phyloP scores from a whole-genome alignment of 345 rosid species.

The Hirschfeldia incana region DNA sequence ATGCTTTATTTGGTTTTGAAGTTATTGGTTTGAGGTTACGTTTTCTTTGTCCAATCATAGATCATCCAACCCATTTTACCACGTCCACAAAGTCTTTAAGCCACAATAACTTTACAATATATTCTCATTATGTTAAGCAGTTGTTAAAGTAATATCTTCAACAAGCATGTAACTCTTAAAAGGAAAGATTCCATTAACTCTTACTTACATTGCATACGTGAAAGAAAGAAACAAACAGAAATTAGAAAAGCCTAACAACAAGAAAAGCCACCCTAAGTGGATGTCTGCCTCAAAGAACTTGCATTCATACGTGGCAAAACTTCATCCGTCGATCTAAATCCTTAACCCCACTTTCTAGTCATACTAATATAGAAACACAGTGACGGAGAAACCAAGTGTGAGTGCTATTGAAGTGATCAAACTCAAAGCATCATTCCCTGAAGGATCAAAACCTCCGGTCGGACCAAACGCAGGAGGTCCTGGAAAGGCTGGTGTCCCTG shows the following conservation, averaged over 20 bases:
- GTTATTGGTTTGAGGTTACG: not conserved
- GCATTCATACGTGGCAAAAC: constrained; percentile 29
- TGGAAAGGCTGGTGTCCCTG: constrained; percentile 25
- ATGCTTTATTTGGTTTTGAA: not conserved
- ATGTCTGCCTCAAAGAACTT: constrained; percentile 35
- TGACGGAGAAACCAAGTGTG: constrained; percentile 39
- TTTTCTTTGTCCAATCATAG: not conserved
- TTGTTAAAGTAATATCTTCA: not conserved
- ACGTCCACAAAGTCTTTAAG: not conserved
- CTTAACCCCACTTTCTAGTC: not conserved
- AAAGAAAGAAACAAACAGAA: not conserved
- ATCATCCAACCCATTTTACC: not conserved
- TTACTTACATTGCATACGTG: constrained; percentile 10
- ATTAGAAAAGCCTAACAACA: constrained; percentile 16
- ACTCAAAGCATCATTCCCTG: constrained; percentile 22
- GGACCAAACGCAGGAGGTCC: constrained; percentile 39
- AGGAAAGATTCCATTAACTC: constrained; percentile 10
- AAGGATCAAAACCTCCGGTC: constrained; percentile 23
- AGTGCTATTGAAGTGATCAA: constrained; percentile 25
- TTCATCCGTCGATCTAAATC: constrained; percentile 31
- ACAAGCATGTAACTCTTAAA: constrained; percentile 1
- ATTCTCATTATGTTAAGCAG: constrained; percentile 1
- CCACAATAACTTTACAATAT: not conserved
- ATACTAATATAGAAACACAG: constrained; percentile 12
- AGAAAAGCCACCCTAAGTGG: constrained; percentile 1